phyloP scores from a whole-genome alignment of 805 yeast species.

The Lipomyces sp. region DNA sequence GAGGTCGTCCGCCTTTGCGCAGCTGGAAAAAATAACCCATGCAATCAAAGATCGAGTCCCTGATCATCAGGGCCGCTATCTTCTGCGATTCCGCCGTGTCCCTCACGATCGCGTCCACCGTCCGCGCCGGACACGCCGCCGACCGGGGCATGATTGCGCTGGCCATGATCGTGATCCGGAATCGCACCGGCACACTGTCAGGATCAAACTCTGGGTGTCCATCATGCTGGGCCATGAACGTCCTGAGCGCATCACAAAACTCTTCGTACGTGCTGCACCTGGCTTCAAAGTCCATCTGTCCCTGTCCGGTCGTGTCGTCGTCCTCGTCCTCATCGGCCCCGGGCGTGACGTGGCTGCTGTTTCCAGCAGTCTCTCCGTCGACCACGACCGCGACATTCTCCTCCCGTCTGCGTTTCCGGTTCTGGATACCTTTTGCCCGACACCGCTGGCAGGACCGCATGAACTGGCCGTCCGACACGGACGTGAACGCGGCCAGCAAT shows the following conservation, averaged over 20 bases:
- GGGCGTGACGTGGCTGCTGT: constrained; percentile 19
- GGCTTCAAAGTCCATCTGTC: constrained; percentile 22
- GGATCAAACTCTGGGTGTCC: constrained; percentile 31
- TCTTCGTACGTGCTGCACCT: constrained; percentile 29
- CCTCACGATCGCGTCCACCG: constrained; percentile 35
- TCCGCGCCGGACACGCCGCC: constrained; percentile 32
- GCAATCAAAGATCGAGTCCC: constrained; percentile 34
- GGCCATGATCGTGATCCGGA: constrained; percentile 27
- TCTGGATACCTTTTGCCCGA: constrained; percentile 34
- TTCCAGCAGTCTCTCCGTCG: background rate
- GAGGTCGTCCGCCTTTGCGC: constrained; percentile 35
- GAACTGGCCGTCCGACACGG: constrained; percentile 34
- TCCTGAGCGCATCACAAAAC: constrained; percentile 13
- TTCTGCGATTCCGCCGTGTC: constrained; percentile 36
- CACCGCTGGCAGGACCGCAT: constrained; percentile 36
- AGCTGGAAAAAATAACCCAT: constrained; percentile 35
- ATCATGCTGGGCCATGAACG: constrained; percentile 31
- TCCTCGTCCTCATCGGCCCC: constrained; percentile 26
- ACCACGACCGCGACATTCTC: constrained; percentile 10
- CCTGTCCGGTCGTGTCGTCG: constrained; percentile 18
- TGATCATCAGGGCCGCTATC: constrained; percentile 32
- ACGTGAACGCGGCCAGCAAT: constrained; percentile 33
- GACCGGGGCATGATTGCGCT: constrained; percentile 31
- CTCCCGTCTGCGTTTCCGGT: constrained; percentile 30
- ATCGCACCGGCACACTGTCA: constrained; percentile 21